Evolutionary conservation across 1,139 yeast species (phyloP).

Genomic region (Candida frijolesensis): DNA sequence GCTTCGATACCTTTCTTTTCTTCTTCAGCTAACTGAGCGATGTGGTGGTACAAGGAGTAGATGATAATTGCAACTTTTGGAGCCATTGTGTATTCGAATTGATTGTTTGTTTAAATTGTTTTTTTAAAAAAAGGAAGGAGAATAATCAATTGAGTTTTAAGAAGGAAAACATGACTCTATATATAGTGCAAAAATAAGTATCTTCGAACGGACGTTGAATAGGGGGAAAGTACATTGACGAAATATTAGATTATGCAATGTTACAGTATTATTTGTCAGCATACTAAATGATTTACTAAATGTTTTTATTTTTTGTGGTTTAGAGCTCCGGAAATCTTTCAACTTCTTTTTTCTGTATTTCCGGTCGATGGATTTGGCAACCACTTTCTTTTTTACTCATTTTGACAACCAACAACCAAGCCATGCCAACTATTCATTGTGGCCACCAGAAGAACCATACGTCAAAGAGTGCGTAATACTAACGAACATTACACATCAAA

Average conservation of each 20-base stretch:
- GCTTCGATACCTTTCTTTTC: too few species aligned
- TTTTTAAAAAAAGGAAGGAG: neutral
- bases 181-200: neutral
- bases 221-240: neutral
- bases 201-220: neutral
- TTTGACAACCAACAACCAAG: neutral
- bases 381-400: neutral
- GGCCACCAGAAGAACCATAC: neutral
- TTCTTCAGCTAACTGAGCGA: too few species aligned
- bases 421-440: neutral
- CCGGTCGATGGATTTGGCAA: neutral
- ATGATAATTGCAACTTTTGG: too few species aligned
- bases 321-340: neutral
- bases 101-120: too few species aligned
- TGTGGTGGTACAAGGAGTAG: too few species aligned
- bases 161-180: neutral
- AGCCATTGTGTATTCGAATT: slow-evolving; percentile 29
- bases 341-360: neutral
- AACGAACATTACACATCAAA: neutral
- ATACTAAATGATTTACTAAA: neutral
- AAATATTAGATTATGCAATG: neutral
- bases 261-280: neutral
- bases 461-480: neutral
- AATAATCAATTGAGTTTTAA: neutral
- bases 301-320: neutral